These are phyloP conservation scores for Kwoniella newhampshirensis DNA, from an alignment of 768 basidiomycete genomes.

Conservation along the genomic window DNA sequence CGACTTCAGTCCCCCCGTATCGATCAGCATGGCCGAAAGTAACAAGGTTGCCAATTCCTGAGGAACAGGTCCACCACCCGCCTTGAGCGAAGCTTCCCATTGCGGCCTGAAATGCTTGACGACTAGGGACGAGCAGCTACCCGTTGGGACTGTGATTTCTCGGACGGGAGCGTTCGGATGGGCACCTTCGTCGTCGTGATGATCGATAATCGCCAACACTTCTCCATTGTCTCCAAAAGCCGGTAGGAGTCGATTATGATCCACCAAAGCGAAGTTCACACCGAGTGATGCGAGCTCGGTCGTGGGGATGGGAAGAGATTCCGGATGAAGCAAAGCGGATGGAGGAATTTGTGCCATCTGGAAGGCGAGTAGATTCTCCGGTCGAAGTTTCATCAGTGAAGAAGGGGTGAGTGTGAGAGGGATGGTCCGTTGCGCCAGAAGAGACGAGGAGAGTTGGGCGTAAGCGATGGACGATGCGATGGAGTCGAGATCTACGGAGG, in stretches of 20 bases:
- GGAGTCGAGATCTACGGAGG: slow-evolving; percentile 75
- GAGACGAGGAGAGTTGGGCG: slow-evolving; percentile 69
- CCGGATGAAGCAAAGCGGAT: slow-evolving; percentile 53
- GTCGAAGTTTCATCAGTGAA: slow-evolving; percentile 71
- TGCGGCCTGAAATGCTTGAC: slow-evolving; percentile 56
- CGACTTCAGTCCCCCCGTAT: slow-evolving; percentile 69
- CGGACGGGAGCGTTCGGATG: slow-evolving; percentile 66
- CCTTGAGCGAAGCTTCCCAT: slow-evolving; percentile 44
- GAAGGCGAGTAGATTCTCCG: slow-evolving; percentile 82
- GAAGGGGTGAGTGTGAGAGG: slow-evolving; percentile 71
- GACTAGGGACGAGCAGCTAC: slow-evolving; percentile 75
- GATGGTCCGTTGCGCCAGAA: slow-evolving; percentile 62
- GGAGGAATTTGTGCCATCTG: slow-evolving; percentile 55
- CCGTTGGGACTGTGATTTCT: slow-evolving; percentile 62
- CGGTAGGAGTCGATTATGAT: slow-evolving; percentile 75
- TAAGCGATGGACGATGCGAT: slow-evolving; percentile 81
- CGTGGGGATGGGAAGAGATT: slow-evolving; percentile 64
- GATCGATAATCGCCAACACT: slow-evolving; percentile 83
- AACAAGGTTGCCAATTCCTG: slow-evolving; percentile 73
- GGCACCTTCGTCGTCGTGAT: slow-evolving; percentile 80
- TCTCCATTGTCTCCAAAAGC: slow-evolving; percentile 39
- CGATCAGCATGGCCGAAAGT: slow-evolving; percentile 76
- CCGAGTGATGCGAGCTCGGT: slow-evolving; percentile 64
- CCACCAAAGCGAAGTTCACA: slow-evolving; percentile 74
- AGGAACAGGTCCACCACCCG: slow-evolving; percentile 54